Conservation (phyloP, 1,284 basidiomycete species). For the Inonotus obliquus region DNA sequence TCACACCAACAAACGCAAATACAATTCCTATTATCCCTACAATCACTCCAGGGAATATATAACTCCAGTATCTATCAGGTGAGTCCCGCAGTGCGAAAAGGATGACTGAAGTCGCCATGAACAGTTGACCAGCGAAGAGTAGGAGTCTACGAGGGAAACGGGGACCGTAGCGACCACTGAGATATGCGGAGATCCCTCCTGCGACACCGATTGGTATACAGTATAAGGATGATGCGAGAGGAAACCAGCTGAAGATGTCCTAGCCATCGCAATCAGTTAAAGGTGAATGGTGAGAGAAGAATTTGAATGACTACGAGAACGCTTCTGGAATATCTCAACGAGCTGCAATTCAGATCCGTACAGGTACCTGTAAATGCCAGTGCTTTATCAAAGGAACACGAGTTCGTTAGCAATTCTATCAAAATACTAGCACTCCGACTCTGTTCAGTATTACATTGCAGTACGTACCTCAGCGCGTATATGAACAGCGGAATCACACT, state of each 20-base stretch:
- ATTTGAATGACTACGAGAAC: too few species aligned
- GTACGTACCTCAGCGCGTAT: constrained; percentile 14
- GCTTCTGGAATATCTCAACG: constrained; percentile 16
- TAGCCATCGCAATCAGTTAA: neutral
- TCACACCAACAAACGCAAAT: constrained; percentile 15
- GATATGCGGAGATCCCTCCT: constrained; percentile 5
- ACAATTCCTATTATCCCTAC: constrained; percentile 13
- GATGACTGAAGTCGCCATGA: constrained; percentile 9
- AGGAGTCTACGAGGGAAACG: constrained; percentile 1
- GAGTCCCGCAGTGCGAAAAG: constrained; percentile 15
- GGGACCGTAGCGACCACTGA: constrained; percentile 5
- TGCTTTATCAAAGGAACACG: neutral
- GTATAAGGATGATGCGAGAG: constrained; percentile 10
- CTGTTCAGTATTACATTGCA: too few species aligned
- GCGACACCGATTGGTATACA: constrained; percentile 12
- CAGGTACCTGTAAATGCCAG: constrained; percentile 10
- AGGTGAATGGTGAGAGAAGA: neutral
- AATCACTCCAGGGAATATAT: constrained; percentile 20
- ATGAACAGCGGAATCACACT: constrained; percentile 17
- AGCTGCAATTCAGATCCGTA: constrained; percentile 16
- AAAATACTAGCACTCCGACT: too few species aligned
- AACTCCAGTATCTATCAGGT: constrained; percentile 17
- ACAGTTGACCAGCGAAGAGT: constrained; percentile 7
- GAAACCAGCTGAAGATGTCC: constrained; percentile 14
- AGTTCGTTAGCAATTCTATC: neutral